phyloP scores from a whole-genome alignment of 2,329 filamentous ascomycete species.

The Cladobotryum protrusum region DNA sequence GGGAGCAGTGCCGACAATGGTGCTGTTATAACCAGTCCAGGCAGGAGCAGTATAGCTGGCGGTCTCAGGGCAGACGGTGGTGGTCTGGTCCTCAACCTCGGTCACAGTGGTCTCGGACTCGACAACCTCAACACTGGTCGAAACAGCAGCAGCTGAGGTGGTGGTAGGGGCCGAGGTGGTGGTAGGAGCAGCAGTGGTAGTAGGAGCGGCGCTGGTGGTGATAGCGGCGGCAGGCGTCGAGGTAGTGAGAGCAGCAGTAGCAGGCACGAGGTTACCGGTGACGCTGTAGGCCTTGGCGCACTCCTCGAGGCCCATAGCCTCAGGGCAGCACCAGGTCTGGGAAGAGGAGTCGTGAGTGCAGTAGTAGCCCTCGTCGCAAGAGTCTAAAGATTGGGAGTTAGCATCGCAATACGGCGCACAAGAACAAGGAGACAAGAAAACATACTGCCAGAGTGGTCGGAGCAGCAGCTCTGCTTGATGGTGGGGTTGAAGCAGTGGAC shows the following conservation, averaged over 20 bases:
- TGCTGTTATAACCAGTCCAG: constrained; percentile 28
- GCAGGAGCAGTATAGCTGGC: constrained; percentile 23
- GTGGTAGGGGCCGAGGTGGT: constrained; percentile 21
- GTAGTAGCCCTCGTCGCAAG: constrained; percentile 56
- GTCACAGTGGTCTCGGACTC: constrained; percentile 6
- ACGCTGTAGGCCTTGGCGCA: constrained; percentile 51
- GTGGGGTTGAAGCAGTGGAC: constrained; percentile 54
- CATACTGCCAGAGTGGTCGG: constrained; percentile 51
- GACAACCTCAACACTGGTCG: constrained; percentile 12
- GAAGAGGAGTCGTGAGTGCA: constrained; percentile 48
- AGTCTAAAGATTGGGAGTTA: constrained; percentile 35
- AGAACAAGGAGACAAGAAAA: constrained; percentile 13
- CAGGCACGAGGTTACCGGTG: constrained; percentile 37
- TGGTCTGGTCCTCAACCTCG: constrained; percentile 19
- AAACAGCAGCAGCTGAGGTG: constrained; percentile 15
- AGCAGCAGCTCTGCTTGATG: constrained; percentile 51
- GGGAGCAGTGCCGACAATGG: constrained; percentile 17
- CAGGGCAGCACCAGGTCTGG: constrained; percentile 56
- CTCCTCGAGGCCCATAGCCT: constrained; percentile 44
- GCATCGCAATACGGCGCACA: neutral
- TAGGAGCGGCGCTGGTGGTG: constrained; percentile 15
- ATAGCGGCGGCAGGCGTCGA: constrained; percentile 24
- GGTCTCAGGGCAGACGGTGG: constrained; percentile 17
- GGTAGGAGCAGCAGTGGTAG: constrained; percentile 17
- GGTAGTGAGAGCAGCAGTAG: constrained; percentile 26